These are phyloP conservation scores for Podaxis sp. DNA, from an alignment of 768 basidiomycete genomes.

Conservation along the genomic window DNA sequence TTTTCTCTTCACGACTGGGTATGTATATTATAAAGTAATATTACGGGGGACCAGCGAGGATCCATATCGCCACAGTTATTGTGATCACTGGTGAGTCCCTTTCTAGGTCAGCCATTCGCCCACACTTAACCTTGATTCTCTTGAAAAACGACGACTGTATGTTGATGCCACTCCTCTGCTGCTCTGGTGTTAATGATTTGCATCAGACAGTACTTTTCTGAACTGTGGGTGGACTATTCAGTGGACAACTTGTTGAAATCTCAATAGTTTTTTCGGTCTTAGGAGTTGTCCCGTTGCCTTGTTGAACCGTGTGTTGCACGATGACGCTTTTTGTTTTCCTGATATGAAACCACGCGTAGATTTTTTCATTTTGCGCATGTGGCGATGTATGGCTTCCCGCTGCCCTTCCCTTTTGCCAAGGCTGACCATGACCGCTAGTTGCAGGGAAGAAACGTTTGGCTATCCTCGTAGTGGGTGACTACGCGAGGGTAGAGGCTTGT, in stretches of 20 bases:
- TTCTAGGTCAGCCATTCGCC: background rate
- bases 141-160: background rate
- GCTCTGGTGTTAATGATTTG: background rate
- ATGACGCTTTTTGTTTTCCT: background rate
- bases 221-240: background rate
- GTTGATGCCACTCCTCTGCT: background rate
- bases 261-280: background rate
- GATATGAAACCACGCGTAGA: background rate
- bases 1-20: background rate
- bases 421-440: background rate
- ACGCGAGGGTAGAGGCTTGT: background rate
- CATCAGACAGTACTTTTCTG: background rate
- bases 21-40: background rate
- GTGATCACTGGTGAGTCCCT: background rate
- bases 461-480: background rate
- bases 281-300: background rate
- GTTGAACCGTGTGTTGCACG: background rate
- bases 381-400: background rate
- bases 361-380: slow-evolving; percentile 1
- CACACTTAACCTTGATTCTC: background rate
- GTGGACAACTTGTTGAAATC: background rate
- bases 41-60: background rate
- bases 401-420: background rate
- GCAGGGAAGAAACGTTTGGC: background rate
- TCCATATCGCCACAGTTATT: background rate